phyloP scores from a whole-genome alignment of 2,329 filamentous ascomycete genomes.

The Nemania sp. region DNA sequence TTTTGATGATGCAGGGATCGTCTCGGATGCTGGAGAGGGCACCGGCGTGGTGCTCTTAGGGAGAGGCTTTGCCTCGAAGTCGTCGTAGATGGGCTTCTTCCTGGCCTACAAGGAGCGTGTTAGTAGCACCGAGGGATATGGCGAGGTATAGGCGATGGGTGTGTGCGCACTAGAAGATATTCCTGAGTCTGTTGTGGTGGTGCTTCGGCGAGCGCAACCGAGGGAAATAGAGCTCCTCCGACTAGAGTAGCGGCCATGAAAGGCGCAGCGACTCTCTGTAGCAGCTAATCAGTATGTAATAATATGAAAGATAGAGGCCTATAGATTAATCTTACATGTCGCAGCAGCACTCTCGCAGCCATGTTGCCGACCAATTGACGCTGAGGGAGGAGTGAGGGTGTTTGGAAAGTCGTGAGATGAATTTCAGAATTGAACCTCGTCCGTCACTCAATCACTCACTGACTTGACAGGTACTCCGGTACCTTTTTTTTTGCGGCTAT shows the following conservation, averaged over 20 bases:
- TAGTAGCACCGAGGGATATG: conserved; percentile 20
- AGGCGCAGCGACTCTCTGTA: conserved; percentile 63
- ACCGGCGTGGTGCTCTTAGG: conserved; percentile 46
- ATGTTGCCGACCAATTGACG: conserved; percentile 65
- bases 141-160: background rate
- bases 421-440: conserved; percentile 36
- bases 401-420: conserved; percentile 31
- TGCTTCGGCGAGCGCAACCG: conserved; percentile 62
- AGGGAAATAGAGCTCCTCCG: conserved; percentile 52
- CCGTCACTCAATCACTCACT: conserved; percentile 4
- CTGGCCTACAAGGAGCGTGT: conserved; percentile 48
- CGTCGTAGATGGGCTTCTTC: conserved; percentile 86
- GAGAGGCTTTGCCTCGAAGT: conserved; percentile 62
- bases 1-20: conserved; percentile 47
- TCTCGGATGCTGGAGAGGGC: conserved; percentile 52
- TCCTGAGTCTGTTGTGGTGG: conserved; percentile 46
- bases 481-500: conserved; percentile 38
- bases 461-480: conserved; percentile 33
- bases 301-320: conserved; percentile 30
- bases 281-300: conserved; percentile 47
- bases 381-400: conserved; percentile 33
- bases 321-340: conserved; percentile 58
- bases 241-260: conserved; percentile 61
- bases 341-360: conserved; percentile 71
- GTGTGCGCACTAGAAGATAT: conserved; percentile 25